These are phyloP conservation scores for Stagonosporopsis chrysanthemi DNA, from an alignment of 2,329 filamentous ascomycete species.

Conservation along the genomic window DNA sequence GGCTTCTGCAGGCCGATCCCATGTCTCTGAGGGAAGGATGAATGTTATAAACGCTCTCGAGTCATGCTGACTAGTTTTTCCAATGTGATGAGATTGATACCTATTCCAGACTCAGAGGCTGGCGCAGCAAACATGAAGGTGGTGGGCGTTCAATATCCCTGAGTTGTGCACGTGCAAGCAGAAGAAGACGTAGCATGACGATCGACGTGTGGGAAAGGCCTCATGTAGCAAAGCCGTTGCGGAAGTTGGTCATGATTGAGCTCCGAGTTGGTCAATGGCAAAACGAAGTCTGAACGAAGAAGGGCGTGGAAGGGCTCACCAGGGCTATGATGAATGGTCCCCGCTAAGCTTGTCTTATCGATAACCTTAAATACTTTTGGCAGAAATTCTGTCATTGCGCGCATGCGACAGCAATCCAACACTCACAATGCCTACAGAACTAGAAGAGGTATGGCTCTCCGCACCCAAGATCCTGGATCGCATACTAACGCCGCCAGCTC, in stretches of 20 bases:
- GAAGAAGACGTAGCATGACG: neutral
- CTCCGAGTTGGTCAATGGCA: neutral
- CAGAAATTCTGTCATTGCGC: slow-evolving; percentile 41
- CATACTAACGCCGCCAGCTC: slow-evolving; percentile 61
- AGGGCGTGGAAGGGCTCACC: slow-evolving; percentile 13
- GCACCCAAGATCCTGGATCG: neutral
- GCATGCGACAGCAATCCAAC: slow-evolving; percentile 21
- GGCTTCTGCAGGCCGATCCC: slow-evolving; percentile 13
- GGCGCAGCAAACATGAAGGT: neutral
- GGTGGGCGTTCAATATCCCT: neutral
- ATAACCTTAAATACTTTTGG: slow-evolving; percentile 38
- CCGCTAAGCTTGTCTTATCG: slow-evolving; percentile 35
- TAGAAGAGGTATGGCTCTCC: slow-evolving; percentile 55
- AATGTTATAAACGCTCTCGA: slow-evolving; percentile 6
- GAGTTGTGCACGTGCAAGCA: neutral
- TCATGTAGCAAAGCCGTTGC: neutral
- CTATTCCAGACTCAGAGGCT: neutral
- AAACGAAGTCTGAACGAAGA: neutral
- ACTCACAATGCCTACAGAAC: slow-evolving; percentile 56
- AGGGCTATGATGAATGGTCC: neutral
- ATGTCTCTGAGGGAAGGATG: slow-evolving; percentile 7
- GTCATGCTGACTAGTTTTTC: neutral
- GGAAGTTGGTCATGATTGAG: neutral
- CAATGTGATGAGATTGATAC: neutral
- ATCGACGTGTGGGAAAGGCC: neutral